Conservation (phyloP, 768 basidiomycete genomes). For the Mycena alexandri region DNA sequence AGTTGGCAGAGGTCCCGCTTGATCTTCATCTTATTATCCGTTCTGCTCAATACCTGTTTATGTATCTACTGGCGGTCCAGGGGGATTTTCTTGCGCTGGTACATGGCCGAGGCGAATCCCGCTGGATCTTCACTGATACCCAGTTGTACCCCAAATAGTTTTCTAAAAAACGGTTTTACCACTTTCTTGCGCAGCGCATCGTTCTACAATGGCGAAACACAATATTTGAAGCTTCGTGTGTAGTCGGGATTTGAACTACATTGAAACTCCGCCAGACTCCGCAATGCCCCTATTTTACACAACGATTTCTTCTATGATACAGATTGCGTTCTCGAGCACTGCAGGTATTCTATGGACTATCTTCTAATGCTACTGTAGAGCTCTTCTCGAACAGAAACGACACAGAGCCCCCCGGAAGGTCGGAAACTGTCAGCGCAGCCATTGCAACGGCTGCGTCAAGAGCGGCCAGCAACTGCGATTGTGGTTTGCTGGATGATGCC, state of each 20-base stretch:
- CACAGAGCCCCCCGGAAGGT: slow-evolving; percentile 75
- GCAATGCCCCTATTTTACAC: background rate
- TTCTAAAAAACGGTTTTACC: too few species aligned
- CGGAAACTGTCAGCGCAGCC: slow-evolving; percentile 47
- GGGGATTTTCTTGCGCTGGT: slow-evolving; percentile 7
- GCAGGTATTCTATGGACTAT: slow-evolving; percentile 18
- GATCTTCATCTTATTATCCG: slow-evolving; percentile 37
- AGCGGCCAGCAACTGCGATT: slow-evolving; percentile 60
- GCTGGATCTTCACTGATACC: slow-evolving; percentile 32
- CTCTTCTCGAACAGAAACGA: slow-evolving; percentile 83
- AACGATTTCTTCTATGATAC: background rate
- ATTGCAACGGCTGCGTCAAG: slow-evolving; percentile 58
- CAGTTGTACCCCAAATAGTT: background rate
- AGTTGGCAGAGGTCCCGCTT: slow-evolving; percentile 39
- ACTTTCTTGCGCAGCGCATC: too few species aligned
- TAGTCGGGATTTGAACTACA: background rate
- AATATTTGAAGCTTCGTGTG: too few species aligned
- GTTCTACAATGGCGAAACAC: too few species aligned
- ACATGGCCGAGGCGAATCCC: slow-evolving; percentile 5
- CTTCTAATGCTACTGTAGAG: slow-evolving; percentile 43
- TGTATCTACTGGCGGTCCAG: slow-evolving; percentile 26
- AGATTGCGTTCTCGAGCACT: background rate
- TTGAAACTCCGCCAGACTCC: background rate
- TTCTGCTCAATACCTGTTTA: slow-evolving; percentile 22
- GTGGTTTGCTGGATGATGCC: slow-evolving; percentile 13